These are phyloP conservation scores for Hericium alpestre DNA, from an alignment of 768 basidiomycete species.

Conservation along the genomic window DNA sequence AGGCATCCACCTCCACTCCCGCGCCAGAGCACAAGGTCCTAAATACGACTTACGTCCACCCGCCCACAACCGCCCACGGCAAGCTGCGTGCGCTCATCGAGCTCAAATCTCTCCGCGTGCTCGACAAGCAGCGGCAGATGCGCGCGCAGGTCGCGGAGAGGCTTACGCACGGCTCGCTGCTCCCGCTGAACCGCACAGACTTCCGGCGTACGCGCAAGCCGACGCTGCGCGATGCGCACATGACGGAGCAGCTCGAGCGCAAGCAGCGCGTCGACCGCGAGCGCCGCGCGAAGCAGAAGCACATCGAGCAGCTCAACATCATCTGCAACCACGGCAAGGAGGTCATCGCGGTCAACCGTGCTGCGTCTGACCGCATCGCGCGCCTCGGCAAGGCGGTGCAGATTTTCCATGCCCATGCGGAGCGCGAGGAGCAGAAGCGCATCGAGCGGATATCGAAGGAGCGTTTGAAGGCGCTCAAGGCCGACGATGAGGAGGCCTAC, in stretches of 20 bases:
- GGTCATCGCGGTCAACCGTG: slow-evolving; percentile 50
- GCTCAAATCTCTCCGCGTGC: slow-evolving; percentile 77
- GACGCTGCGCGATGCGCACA: slow-evolving; percentile 77
- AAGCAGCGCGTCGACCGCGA: slow-evolving; percentile 89
- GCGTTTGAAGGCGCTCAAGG: slow-evolving; percentile 93
- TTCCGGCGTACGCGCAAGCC: slow-evolving; percentile 84
- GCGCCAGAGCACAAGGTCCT: slow-evolving; percentile 12
- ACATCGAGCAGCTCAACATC: slow-evolving; percentile 82
- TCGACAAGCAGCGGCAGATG: slow-evolving; percentile 85
- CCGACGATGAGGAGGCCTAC: slow-evolving; percentile 99
- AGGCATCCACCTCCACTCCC: slow-evolving; percentile 23
- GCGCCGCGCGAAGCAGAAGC: slow-evolving; percentile 89
- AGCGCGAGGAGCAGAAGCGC: slow-evolving; percentile 96
- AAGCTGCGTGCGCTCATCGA: slow-evolving; percentile 89
- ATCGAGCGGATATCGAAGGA: slow-evolving; percentile 95
- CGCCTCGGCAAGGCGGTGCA: slow-evolving; percentile 70
- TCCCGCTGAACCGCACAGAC: slow-evolving; percentile 85
- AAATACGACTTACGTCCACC: slow-evolving; percentile 30
- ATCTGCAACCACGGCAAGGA: slow-evolving; percentile 80
- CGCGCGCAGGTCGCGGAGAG: slow-evolving; percentile 80
- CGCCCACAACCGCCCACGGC: slow-evolving; percentile 57
- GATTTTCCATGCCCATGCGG: slow-evolving; percentile 78
- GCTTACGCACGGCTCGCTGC: slow-evolving; percentile 76
- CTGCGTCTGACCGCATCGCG: slow-evolving; percentile 45
- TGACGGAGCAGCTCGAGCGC: slow-evolving; percentile 82